Conservation (phyloP, 495 filamentous ascomycete genomes). For the Cenococcum geophilum region DNA sequence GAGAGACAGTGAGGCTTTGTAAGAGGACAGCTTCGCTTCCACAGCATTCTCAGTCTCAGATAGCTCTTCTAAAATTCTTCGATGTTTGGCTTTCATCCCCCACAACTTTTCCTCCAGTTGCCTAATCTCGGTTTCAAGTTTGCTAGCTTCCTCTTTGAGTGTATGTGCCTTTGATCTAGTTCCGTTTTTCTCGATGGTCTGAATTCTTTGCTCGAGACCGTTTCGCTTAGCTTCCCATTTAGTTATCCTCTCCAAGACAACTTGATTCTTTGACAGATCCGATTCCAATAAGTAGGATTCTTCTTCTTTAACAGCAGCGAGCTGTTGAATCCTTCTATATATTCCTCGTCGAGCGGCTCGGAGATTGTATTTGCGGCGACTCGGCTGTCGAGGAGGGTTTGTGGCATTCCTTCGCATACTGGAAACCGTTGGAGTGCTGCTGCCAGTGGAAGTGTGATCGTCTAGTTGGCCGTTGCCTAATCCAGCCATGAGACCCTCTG, state of each 20-base stretch:
- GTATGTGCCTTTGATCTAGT: conserved; percentile 30
- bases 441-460: conserved; percentile 45
- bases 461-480: conserved; percentile 36
- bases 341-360: conserved; percentile 65
- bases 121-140: conserved; percentile 41
- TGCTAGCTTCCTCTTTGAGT: conserved; percentile 38
- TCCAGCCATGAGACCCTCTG: conserved; percentile 60
- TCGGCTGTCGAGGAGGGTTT: conserved; percentile 28
- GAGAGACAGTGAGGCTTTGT: conserved; percentile 50
- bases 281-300: conserved; percentile 57
- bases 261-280: conserved; percentile 53
- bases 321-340: conserved; percentile 60
- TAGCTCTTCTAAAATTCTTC: conserved; percentile 54
- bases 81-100: conserved; percentile 58
- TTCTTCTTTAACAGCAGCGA: conserved; percentile 65
- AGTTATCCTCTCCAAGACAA: conserved; percentile 55
- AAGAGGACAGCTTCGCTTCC: conserved; percentile 55
- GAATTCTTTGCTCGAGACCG: conserved; percentile 45
- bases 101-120: conserved; percentile 60
- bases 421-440: conserved; percentile 44
- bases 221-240: conserved; percentile 49
- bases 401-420: conserved; percentile 31
- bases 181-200: conserved; percentile 46
- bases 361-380: conserved; percentile 43
- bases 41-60: conserved; percentile 58